Conservation (phyloP, 768 basidiomycete species). For the Gautieria morchelliformis region DNA sequence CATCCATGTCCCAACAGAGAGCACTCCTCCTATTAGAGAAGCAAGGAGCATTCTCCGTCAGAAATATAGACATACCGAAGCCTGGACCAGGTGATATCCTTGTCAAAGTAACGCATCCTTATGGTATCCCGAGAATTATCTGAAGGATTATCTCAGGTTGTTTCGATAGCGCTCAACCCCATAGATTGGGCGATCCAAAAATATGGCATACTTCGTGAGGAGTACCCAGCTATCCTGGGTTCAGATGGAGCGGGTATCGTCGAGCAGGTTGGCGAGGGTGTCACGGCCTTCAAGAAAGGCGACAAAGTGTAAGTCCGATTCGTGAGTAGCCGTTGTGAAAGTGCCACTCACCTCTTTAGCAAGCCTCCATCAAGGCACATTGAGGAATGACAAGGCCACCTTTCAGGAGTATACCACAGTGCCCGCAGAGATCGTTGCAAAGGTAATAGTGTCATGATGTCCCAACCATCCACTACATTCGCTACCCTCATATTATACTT, state of each 20-base stretch:
- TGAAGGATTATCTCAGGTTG: background rate
- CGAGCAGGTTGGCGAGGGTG: constrained; percentile 40
- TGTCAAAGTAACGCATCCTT: constrained; percentile 21
- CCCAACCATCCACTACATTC: background rate
- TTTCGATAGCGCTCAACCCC: constrained; percentile 40
- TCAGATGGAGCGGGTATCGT: constrained; percentile 44
- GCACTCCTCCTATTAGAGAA: background rate
- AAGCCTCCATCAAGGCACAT: constrained; percentile 26
- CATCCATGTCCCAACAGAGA: background rate
- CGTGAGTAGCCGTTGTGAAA: constrained; percentile 1
- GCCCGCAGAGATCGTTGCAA: constrained; percentile 30
- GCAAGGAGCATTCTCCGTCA: background rate
- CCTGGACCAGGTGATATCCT: constrained; percentile 33
- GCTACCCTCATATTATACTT: background rate
- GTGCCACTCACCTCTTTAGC: background rate
- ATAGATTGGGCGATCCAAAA: constrained; percentile 44
- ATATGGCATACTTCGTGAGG: constrained; percentile 26
- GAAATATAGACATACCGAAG: constrained; percentile 18
- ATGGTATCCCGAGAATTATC: too few species aligned
- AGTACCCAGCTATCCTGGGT: constrained; percentile 39
- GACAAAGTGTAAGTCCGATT: constrained; percentile 38
- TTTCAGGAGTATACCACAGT: constrained; percentile 35
- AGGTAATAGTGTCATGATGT: constrained; percentile 25
- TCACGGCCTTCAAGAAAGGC: constrained; percentile 38
- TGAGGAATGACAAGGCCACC: constrained; percentile 24